Conservation (phyloP, 345 rosid genomes). For the Populus deltoides region DNA sequence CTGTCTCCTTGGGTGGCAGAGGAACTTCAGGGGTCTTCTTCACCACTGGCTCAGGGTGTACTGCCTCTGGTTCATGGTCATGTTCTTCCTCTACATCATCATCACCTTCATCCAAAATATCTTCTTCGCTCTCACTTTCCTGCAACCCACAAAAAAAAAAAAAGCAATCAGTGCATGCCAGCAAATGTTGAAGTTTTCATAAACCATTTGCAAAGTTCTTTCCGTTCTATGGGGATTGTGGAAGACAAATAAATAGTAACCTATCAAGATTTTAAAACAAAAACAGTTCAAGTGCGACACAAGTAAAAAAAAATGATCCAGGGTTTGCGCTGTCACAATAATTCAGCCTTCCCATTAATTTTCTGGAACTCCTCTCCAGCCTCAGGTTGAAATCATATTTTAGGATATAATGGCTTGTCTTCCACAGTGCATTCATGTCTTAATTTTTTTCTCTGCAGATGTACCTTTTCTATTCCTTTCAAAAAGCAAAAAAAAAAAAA, state of each 20-base stretch:
- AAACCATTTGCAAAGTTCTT: neutral
- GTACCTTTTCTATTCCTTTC: neutral
- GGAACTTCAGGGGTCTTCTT: slow-evolving; percentile 51
- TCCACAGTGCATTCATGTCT: neutral
- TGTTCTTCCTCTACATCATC: slow-evolving; percentile 72
- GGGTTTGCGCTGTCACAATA: neutral
- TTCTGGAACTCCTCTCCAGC: neutral
- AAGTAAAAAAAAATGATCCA: neutral
- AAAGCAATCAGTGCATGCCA: neutral
- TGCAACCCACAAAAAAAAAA: slow-evolving; percentile 17
- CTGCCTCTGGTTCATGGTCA: slow-evolving; percentile 55
- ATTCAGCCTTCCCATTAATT: neutral
- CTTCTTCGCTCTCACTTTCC: slow-evolving; percentile 92
- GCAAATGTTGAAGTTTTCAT: neutral
- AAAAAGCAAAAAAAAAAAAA: neutral
- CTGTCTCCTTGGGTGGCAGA: slow-evolving; percentile 60
- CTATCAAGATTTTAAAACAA: neutral
- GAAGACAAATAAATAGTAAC: neutral
- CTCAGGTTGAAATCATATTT: neutral
- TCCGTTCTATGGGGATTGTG: neutral
- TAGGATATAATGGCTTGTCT: neutral
- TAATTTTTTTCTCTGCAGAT: neutral
- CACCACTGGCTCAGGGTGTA: slow-evolving; percentile 47
- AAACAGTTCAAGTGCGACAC: neutral
- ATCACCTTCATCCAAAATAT: slow-evolving; percentile 69